These are phyloP conservation scores for Lotmaria passim DNA, from an alignment of 208 protist genomes.

Conservation along the genomic window DNA sequence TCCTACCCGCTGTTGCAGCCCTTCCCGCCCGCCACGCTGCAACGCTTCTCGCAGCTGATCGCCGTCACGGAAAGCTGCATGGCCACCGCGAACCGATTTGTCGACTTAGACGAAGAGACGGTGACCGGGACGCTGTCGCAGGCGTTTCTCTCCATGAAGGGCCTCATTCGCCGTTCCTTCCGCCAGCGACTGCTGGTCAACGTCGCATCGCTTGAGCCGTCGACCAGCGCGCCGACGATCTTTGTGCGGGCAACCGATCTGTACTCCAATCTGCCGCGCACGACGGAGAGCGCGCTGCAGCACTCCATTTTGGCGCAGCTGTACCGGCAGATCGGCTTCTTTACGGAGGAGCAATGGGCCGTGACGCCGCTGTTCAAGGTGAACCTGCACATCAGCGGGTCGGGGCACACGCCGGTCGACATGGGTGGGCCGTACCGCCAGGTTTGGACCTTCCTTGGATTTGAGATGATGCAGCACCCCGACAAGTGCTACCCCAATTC, in stretches of 20 bases:
- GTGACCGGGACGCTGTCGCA: conserved; percentile 67
- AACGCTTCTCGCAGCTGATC: conserved; percentile 69
- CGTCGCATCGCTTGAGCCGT: conserved; percentile 68
- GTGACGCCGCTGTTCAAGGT: conserved; percentile 85
- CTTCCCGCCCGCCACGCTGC: conserved; percentile 41
- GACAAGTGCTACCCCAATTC: conserved; percentile 86
- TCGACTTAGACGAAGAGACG: conserved; percentile 82
- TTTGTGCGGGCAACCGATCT: conserved; percentile 79
- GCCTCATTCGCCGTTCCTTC: conserved; percentile 81
- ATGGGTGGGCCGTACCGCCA: conserved; percentile 91
- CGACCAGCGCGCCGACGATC: conserved; percentile 46
- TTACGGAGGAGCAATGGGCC: conserved; percentile 64
- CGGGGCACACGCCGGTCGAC: conserved; percentile 82
- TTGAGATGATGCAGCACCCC: conserved; percentile 89
- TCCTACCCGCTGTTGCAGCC: conserved; percentile 62
- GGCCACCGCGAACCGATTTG: conserved; percentile 84
- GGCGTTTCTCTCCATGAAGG: conserved; percentile 85
- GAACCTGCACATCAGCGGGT: conserved; percentile 78
- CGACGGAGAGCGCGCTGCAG: conserved; percentile 73
- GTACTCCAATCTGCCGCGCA: conserved; percentile 76
- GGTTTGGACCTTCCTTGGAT: conserved; percentile 86
- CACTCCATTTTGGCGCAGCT: conserved; percentile 86
- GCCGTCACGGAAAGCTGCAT: conserved; percentile 88
- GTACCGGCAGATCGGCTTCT: conserved; percentile 86
- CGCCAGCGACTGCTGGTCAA: conserved; percentile 73